Evolutionary conservation across 306 rosid genomes (phyloP).

Genomic region (Casuarina equisetifolia): DNA sequence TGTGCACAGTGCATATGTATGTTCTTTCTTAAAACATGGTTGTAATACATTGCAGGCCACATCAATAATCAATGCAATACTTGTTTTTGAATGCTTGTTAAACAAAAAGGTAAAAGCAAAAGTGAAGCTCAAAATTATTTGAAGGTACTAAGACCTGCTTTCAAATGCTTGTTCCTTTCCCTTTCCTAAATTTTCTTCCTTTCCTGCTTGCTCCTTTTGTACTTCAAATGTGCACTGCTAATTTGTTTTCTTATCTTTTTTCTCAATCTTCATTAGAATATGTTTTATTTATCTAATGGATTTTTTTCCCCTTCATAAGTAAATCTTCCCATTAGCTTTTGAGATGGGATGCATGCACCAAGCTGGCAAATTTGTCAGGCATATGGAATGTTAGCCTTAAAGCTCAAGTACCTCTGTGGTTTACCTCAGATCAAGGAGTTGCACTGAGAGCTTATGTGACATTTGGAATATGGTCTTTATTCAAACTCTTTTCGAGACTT

Average conservation of each 20-base stretch:
- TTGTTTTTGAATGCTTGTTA: constrained; percentile 87
- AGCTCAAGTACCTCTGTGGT: neutral
- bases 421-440: neutral
- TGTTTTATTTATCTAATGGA: neutral
- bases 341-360: neutral
- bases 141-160: constrained; percentile 31
- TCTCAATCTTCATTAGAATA: neutral
- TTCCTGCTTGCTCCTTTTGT: neutral
- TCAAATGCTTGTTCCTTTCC: neutral
- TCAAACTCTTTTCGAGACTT: neutral
- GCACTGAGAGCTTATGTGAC: neutral
- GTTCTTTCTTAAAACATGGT: neutral
- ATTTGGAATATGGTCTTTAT: neutral
- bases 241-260: neutral
- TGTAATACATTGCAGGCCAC: constrained; percentile 47
- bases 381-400: neutral
- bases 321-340: neutral
- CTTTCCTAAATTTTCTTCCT: neutral
- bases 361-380: neutral
- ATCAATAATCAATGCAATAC: constrained; percentile 87
- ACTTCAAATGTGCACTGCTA: neutral
- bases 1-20: neutral
- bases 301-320: neutral
- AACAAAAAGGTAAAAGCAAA: constrained; percentile 73
- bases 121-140: constrained; percentile 63